A percentile compares a stretch with the other conserved stretches of the same genome.
phyloP scores from a whole-genome alignment of 495 filamentous ascomycete species.

The Penicillium cosmopolitanum region DNA sequence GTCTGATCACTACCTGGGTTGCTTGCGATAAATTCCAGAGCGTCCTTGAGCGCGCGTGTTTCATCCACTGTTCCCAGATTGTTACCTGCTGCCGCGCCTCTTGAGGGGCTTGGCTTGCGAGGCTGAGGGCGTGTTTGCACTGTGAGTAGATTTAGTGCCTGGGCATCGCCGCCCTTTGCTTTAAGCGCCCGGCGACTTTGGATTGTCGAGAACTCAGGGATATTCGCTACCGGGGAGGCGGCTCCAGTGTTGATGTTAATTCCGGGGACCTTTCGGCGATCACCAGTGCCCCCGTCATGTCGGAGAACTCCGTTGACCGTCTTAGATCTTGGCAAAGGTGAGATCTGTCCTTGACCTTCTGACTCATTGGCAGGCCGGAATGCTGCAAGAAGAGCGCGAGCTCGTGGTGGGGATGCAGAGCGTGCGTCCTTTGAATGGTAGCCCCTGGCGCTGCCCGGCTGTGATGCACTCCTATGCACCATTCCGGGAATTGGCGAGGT shows the following conservation, averaged over 20 bases:
- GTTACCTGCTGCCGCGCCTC: constrained; percentile 10
- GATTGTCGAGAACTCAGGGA: constrained; percentile 28
- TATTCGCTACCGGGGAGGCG: constrained; percentile 11
- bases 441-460: constrained; percentile 38
- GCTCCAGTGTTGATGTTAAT: constrained; percentile 19
- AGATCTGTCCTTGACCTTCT: constrained; percentile 12
- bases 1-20: constrained; percentile 24
- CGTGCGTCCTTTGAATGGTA: constrained; percentile 36
- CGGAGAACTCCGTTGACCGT: constrained; percentile 2
- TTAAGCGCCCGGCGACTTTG: constrained; percentile 43
- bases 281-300: constrained; percentile 8
- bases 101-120: constrained; percentile 10
- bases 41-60: constrained; percentile 12
- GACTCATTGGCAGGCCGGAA: constrained; percentile 32
- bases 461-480: constrained; percentile 39
- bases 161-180: constrained; percentile 22
- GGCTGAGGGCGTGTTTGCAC: constrained; percentile 30
- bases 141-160: constrained; percentile 30
- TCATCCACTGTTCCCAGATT: constrained; percentile 15
- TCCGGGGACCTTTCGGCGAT: constrained; percentile 24
- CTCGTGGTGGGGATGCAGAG: constrained; percentile 47
- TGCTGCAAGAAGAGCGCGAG: constrained; percentile 40
- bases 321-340: constrained; percentile 14
- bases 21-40: constrained; percentile 8
- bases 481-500: constrained; percentile 31